Base-by-base conservation (phyloP, 495 filamentous ascomycete species). In the Penicillium manginii region DNA sequence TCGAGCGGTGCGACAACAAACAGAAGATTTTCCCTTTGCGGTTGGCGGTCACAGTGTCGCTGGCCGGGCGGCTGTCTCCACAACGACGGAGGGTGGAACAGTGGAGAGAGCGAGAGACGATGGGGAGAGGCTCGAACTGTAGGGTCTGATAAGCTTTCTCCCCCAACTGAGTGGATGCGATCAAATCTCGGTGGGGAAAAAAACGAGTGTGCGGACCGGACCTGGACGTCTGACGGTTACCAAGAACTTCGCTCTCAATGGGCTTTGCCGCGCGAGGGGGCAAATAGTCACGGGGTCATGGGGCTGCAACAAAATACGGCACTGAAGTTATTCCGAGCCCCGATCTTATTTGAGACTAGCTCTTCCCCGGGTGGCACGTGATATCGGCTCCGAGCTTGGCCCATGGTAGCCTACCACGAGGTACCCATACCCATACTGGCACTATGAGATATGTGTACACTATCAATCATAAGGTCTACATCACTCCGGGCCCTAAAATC, bases 31-130 rank as follows among this genome's bases (percentile, higher is more conserved):
- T 52, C 50, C 54, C 17, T 58, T 68, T 64, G 61, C 15, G 58
- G 62, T 63, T 60, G 58, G 64, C 57, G 57, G 57, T 67, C 67
- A 63, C 64, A 33, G 52, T 57, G 54, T n/a, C 32, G 35, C 57
- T 47, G 55, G 62, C 31, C 54, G 54, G 47, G 15, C 54, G 58
- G 55, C 59, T 52, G 63, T 71, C 68, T 70, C 67, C 67, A 70
- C 67, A 61, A 68, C 65, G 56, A 70, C 62, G 60, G 64, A 50
- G 46, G 50, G 67, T 62, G 60, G 59, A 57, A 67, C 54, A 29
- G 67, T 63, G 61, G 58, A 61, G 64, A 47, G 58, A 49, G 50
- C 39, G 54, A 58, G 52, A 59, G 67, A 59, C 54, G 64, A 60
- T 52, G 35, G 39, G 47, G 42, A 39, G 43, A 48, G 42, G 29